A percentile compares a stretch with the other conserved stretches of the same genome.
Evolutionary conservation across 2,329 filamentous ascomycete genomes (phyloP).

Genomic region (Diaporthe sp.): DNA sequence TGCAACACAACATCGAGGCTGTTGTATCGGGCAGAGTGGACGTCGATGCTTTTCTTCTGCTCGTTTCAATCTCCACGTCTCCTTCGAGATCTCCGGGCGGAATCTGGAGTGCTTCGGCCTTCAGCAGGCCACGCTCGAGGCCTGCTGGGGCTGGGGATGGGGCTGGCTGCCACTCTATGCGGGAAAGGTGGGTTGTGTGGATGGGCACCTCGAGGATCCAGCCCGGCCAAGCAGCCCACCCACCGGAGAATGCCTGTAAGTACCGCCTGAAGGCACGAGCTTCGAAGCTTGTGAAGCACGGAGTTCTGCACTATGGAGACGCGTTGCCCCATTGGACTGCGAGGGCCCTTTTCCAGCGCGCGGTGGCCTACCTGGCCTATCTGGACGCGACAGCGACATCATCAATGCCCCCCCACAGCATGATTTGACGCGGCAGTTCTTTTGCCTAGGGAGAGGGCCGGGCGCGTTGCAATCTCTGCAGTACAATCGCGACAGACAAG

Average conservation of each 20-base stretch:
- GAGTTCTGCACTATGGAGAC: conserved; percentile 19
- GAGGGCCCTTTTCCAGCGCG: conserved; percentile 18
- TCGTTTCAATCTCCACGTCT: conserved; percentile 17
- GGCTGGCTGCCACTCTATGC: conserved; percentile 33
- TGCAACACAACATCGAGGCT: conserved; percentile 32
- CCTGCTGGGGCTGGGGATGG: conserved; percentile 31
- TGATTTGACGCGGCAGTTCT: conserved; percentile 27
- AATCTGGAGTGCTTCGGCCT: conserved; percentile 20
- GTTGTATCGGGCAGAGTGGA: conserved; percentile 27
- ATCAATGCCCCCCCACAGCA: conserved; percentile 16
- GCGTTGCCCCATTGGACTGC: conserved; percentile 27
- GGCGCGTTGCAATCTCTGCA: conserved; percentile 30
- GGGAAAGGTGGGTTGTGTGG: conserved; percentile 21
- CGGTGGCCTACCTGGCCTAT: conserved; percentile 12
- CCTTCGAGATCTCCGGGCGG: conserved; percentile 14
- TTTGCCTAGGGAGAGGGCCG: conserved; percentile 4
- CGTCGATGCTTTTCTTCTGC: conserved; percentile 28
- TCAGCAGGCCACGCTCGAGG: conserved; percentile 1
- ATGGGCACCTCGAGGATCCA: conserved; percentile 19
- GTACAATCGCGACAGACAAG: conserved; percentile 3
- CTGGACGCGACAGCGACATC: conserved; percentile 24
- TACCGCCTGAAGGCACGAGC: conserved; percentile 34
- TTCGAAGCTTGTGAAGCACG: conserved; percentile 34
- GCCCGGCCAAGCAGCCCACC: conserved; percentile 27
- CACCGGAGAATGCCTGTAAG: conserved; percentile 18